Evolutionary conservation across 225 moss, liverwort and hornwort genomes (phyloP), one percentile per base, ranked within the genome.

Genomic region (Polytrichum formosum): DNA sequence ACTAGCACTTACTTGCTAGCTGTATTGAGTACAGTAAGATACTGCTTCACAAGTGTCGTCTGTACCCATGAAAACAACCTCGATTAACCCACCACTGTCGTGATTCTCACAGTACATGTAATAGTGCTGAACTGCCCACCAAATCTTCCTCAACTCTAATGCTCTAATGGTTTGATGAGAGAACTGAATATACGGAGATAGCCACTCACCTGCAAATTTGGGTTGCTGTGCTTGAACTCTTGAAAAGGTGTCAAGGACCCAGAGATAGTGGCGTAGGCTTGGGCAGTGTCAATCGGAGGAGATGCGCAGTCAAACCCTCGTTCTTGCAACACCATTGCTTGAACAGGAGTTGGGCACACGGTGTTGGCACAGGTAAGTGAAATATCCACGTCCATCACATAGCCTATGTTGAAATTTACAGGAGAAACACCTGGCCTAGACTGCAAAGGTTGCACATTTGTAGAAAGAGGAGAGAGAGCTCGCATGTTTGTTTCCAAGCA

Each of bases 1-100:
- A 23, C 20, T 9, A 63, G 16, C 19, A 64, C 75, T 68, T 4
- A 77, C 81, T 69, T 74, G 23, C 66, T 70, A 28, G 81, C 73
- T 30, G 77, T 73, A 56, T 81, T 81, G 56, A 81, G 81, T 2
- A 77, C 81, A 21, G 54, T 71, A 22, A 81, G 74, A 27, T 81
- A 81, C 28, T 81, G 67, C 67, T 77, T 81, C 20, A 81, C 77
- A 53, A 81, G 81, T 29, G 73, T 67, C 70, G 67, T 74, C 81
- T 81, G 77, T 31, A 22, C 7, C 55, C 62, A 46, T 46, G 46
- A 16, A 7, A 35, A 46, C 46, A 16, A 46, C 46, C 46, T 46
- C 46, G 2, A 46, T 46, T 46, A 46, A 46, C 16, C 7, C 31
- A 31, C 6, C 46, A 46, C 16, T 13, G 46, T 46, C 16, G 16